Base-by-base conservation (phyloP, 768 basidiomycete species). In the Pleurotus cornucopiae region DNA sequence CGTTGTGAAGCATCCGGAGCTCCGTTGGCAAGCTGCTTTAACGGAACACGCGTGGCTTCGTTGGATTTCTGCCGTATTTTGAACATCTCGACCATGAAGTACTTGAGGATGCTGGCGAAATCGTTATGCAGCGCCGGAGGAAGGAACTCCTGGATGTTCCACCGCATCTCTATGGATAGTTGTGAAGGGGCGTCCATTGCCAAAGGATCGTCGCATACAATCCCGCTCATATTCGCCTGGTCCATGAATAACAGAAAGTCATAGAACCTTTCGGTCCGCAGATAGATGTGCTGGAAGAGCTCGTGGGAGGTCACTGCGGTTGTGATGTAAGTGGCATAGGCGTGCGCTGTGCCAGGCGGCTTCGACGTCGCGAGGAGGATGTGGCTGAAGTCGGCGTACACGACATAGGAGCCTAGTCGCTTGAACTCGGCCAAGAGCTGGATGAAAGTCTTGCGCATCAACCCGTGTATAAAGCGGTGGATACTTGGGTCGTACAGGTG, bases 381-480 rank as follows among this genome's bases (percentile, higher is more conserved):
- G 7, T 85, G 84, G 58, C 89, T 86, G 69, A 98, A 94, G 69
- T 98, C 94, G 21, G 95, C 96, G 60, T 94, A 93, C 26, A 98
- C 82, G 56, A 98, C 86, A 54, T 91, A 86, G 0, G 94, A 95
- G 1, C 97, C 97, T 1, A 99, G 79, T 14, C 97, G 84, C 63
- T 90, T 94, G 75, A 98, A 95, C 69, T 99, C 97, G 12, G 96
- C 95, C 18, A 98, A 79, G 60, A 99, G 78, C 71, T 98, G 97
- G 56, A 97, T 90, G 73, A 98, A 98, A 0, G 91, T 94, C 75
- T 99, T 98, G 58, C 91, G 85, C 97, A 99, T 99, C 46, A 98
- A 81, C 12, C 94, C 91, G 62, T 95, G 89, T 6, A 98, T 75
- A 70, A 99, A 99, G 0, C 89, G 85, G 66, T 98, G 94, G 5